phyloP scores from a whole-genome alignment of 495 filamentous ascomycete species.

The Tuber borchii region DNA sequence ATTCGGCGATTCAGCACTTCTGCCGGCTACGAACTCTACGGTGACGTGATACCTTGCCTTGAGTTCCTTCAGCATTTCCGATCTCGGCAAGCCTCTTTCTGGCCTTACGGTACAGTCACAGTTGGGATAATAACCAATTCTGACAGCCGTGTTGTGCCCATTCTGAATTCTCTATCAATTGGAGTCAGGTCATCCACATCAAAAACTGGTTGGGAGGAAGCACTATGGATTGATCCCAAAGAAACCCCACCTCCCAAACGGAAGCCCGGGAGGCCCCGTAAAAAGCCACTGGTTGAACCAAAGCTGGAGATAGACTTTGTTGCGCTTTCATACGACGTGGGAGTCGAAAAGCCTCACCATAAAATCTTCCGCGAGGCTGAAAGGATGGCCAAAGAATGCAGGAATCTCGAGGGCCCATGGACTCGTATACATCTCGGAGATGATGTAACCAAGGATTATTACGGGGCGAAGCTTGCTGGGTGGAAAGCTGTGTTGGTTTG shows the following conservation, averaged over 20 bases:
- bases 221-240: not conserved
- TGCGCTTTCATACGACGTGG: conserved; percentile 67
- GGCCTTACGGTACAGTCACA: conserved; percentile 46
- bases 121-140: conserved; percentile 72
- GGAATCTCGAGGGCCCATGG: conserved; percentile 40
- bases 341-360: conserved; percentile 58
- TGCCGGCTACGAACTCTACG: conserved; percentile 57
- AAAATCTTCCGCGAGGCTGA: conserved; percentile 60
- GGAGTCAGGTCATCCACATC: conserved; percentile 45
- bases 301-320: conserved; percentile 57
- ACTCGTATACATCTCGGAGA: conserved; percentile 62
- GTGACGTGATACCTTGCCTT: conserved; percentile 54
- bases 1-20: conserved; percentile 56
- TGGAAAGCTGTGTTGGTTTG: conserved; percentile 57
- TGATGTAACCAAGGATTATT: conserved; percentile 57
- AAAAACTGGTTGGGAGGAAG: conserved; percentile 7
- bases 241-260: not conserved
- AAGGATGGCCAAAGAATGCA: conserved; percentile 41
- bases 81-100: conserved; percentile 38
- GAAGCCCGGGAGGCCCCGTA: not conserved
- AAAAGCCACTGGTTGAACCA: not conserved
- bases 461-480: conserved; percentile 55
- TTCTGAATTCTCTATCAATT: conserved; percentile 59
- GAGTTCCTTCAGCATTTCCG: conserved; percentile 40
- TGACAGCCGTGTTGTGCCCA: conserved; percentile 59